Evolutionary conservation across 805 yeast genomes (phyloP), one percentile per base, ranked within the genome.

Genomic region (Lachancea waltii): DNA sequence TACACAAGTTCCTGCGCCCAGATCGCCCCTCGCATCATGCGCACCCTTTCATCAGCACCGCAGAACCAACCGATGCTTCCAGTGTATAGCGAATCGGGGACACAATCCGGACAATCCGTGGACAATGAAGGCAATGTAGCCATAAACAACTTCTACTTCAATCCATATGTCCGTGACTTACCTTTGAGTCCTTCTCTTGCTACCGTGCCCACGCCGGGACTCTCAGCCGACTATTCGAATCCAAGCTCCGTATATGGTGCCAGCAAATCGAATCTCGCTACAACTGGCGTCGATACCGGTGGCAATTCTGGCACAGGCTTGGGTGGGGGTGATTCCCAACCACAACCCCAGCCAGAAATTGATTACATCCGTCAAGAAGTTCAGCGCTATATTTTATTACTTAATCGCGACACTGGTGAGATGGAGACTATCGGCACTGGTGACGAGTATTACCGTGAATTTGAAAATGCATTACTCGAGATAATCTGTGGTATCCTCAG

Each of bases 11-110:
- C 58, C 7, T 57, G 62, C 39, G 50, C 62, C 2, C 60, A 56
- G 42, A 53, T 57, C 26, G 60, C 62, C 1, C 62, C 63, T 41
- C 46, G 62, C 37, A 51, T 60, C 19, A 53, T 54, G 49, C 46
- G 58, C 29, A 54, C 60, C 2, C 40, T 50, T n/a, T 31, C 42
- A n/a, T 16, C 37, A 3, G 21, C 35, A 7, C 40, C 40, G 6
- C 40, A 30, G 6, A 30, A 24, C 19, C 40, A 24, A n/a, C 20
- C 35, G 5, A 15, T 14, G n/a, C 14, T 13, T 13, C 30, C 35
- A 5, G 4, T 17, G 4, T 36, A 30, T 21, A 35, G 35, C 5
- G 34, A 36, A 14, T 9, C 18, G 18, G 32, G 33, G 18, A 7
- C 32, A 19, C 22, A 25, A 7, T 19, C 22, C 9, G 7, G 22